Evolutionary conservation across 1,284 basidiomycete species (phyloP), one percentile per base, ranked within the genome.

Genomic region (Leccinum subspadiceum): DNA sequence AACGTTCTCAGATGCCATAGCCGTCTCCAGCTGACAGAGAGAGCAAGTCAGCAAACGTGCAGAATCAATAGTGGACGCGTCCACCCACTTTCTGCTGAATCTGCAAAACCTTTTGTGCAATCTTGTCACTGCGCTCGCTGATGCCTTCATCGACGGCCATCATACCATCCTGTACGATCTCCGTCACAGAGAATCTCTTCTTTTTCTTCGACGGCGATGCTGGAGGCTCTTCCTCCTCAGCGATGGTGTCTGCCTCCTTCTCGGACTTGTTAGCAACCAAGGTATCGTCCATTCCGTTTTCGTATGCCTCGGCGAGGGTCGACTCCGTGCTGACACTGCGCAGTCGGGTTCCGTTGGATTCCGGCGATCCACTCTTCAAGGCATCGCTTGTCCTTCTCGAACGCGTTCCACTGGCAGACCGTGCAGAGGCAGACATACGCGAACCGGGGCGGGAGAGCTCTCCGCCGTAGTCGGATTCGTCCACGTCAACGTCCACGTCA

Each of bases 81-180:
- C 15, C 58, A 68, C 75, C 15, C 53, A 90, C 90, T 82, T 92
- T 93, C 66, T 89, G 85, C 73, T 93, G 91, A 64, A 93, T 93
- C 72, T 91, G 84, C 55, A 89, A 69, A 39, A 93, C 88, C 72
- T 92, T 93, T 73, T 89, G 85, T 35, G 91, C 88, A 63, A 93
- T 93, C 67, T 83, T 87, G 66, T 93, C 91, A 67, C 89, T 93
- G 72, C 87, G 87, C 70, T 87, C 81, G 65, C 84, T 89, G 72
- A 93, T 93, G 22, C 89, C 88, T 70, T 90, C 88, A 66, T 93
- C 90, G 13, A 93, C 89, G 24, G 90, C 90, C 59, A 78, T 81
- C 87, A 93, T 90, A 24, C 86, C 86, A 69, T 92, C 90, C 65
- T 89, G 86, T 53, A 81, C 79, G 24, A 76, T 64, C 61, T 89